Base-by-base conservation (phyloP, 306 rosid species). In the Cyclanthera cordifolia region DNA sequence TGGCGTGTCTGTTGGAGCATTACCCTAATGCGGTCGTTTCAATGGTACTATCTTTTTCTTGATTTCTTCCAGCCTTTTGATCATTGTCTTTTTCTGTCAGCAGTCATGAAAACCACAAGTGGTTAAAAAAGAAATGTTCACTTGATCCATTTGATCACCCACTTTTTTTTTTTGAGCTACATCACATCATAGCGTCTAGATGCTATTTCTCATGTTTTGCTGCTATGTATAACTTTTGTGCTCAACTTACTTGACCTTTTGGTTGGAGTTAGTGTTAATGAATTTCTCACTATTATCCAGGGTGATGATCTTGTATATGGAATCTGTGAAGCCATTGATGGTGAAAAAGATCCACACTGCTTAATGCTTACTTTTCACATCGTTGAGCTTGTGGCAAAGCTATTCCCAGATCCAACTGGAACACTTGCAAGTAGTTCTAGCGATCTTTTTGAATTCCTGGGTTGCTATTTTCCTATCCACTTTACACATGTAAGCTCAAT, bases 291-390 rank as follows among this genome's bases (percentile, higher is more conserved):
- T 81, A 70, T 81, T 69, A 47, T 83, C 70, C 72, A 93, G 95
- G 99, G 84, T 73, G 99, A 85, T 60, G 81, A 58, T 49, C 89
- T 90, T 79, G 66, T 89, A 34, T 83, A 71, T 82, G 91, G 87
- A 72, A 80, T 86, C 80, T 93, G 91, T 80, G 96, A 80, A 87
- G 90, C 95, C 54, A 57, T 90, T 60, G 99, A 93, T 73, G 74
- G 83, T 69, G 99, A 93, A 76, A 93, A 80, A 81, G 98, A 93
- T 86, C 99, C 95, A 55, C 90, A 83, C 64, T 93, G 99, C 81
- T 79, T 93, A 77, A 61, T 86, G 85, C 73, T 82, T 24, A 80
- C 88, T 67, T 90, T 87, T 78, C 94, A 76, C 74, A 78, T 81
- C 39, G 85, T 89, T 66, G 89, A 83, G 77, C 72, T 70, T 74